Evolutionary conservation across 2,329 filamentous ascomycete genomes (phyloP).

Genomic region (Talaromyces rugulosus): DNA sequence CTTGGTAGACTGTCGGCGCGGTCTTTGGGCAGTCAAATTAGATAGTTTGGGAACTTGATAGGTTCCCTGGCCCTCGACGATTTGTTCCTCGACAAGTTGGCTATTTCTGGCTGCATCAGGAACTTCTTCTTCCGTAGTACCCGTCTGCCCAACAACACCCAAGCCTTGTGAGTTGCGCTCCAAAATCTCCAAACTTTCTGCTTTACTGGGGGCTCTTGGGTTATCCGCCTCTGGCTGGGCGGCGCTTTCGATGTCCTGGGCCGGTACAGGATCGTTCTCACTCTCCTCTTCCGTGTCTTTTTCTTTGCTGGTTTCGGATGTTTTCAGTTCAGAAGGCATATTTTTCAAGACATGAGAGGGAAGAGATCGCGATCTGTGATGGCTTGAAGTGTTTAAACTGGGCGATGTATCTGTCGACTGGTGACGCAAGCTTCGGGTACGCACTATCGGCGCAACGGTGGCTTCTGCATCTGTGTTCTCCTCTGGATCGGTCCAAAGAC

Average conservation of each 20-base stretch:
- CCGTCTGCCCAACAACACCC: neutral
- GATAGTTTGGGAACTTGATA: constrained; percentile 25
- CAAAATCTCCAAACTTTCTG: neutral
- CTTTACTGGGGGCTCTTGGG: neutral
- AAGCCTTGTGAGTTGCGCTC: neutral
- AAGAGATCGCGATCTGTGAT: constrained; percentile 47
- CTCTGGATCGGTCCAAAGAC: constrained; percentile 58
- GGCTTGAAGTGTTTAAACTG: constrained; percentile 16
- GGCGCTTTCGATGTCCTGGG: neutral
- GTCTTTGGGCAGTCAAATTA: constrained; percentile 24
- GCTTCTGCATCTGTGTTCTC: constrained; percentile 32
- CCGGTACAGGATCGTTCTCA: neutral
- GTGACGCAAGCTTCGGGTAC: constrained; percentile 34
- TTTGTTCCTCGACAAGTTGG: constrained; percentile 13
- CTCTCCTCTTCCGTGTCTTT: neutral
- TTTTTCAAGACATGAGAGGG: constrained; percentile 31
- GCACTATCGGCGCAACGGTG: constrained; percentile 37
- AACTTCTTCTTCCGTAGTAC: neutral
- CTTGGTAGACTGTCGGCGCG: constrained; percentile 26
- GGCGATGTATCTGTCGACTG: constrained; percentile 7
- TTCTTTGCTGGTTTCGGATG: neutral
- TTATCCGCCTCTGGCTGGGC: neutral
- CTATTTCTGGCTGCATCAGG: neutral
- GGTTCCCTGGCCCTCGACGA: constrained; percentile 30
- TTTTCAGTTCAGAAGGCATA: neutral